Conservation (phyloP, 2,329 filamentous ascomycete genomes). For the Fusarium oxysporum region DNA sequence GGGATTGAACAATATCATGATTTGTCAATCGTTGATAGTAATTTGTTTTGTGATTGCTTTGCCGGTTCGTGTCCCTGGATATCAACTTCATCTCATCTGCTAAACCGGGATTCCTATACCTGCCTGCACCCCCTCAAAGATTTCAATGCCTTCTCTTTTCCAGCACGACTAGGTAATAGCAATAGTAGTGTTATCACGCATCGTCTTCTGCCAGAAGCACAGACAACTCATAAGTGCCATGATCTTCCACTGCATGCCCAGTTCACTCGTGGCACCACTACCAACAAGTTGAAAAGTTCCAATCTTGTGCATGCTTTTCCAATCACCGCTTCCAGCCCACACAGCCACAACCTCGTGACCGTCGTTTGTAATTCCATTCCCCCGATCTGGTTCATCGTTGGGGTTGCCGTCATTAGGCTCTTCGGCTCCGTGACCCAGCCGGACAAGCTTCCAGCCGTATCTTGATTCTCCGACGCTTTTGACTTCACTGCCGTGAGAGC, state of each 20-base stretch:
- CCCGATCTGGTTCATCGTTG: not conserved
- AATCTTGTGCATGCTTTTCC: constrained; percentile 23
- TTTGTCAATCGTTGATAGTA: not conserved
- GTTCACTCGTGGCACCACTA: constrained; percentile 29
- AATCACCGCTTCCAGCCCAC: constrained; percentile 6
- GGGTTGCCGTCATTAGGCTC: not conserved
- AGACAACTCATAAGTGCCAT: constrained; percentile 36
- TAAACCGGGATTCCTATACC: not conserved
- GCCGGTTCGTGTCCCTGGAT: not conserved
- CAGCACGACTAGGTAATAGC: not conserved
- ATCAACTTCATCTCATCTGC: not conserved
- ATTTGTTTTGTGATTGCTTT: not conserved
- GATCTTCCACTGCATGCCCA: constrained; percentile 26
- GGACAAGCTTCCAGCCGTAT: constrained; percentile 35
- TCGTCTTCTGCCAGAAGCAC: constrained; percentile 24
- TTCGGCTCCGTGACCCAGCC: not conserved
- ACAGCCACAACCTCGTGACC: constrained; percentile 37
- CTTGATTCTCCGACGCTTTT: constrained; percentile 16
- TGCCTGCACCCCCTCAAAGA: not conserved
- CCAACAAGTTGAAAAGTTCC: constrained; percentile 33
- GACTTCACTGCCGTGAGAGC: constrained; percentile 14
- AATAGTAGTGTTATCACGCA: not conserved
- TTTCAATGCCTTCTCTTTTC: too few relatives aligned
- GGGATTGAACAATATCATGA: not conserved
- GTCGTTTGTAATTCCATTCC: constrained; percentile 26